Evolutionary conservation across 176 grass and related monocot species (phyloP), one percentile per base, ranked within the genome.

Genomic region (Guadua angustifolia): DNA sequence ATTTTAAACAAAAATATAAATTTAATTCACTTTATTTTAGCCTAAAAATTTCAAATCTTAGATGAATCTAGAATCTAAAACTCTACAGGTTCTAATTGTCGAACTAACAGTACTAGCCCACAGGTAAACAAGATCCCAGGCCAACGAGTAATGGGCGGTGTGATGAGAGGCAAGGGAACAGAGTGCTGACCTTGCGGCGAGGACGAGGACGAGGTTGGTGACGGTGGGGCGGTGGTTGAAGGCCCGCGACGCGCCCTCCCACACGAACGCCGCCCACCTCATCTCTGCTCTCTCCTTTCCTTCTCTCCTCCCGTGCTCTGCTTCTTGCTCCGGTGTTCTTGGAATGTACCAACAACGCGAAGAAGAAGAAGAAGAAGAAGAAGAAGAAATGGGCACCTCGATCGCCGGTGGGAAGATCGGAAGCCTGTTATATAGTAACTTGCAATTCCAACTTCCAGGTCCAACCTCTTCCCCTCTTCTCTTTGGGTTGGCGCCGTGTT

Each of bases 121-220:
- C 53, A 19, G 53, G 53, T 56, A 21, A 21, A 56, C 53, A 56
- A 56, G 53, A 66, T 16, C 26, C 16, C 24, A 58, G 67, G 53
- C 7, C 19, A 57, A 57, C 53, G 25, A 14, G 51, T 5, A 52
- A 24, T 33, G 11, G 49, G 17, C 0, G 40, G 71, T 4, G 55
- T 1, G 42, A 8, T 21, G 9, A 57, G 19, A 57, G n/a, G 53
- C 53, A n/a, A n/a, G 36, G 47, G n/a, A 1, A 16, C 11, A 26
- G 76, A 49, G 64, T 13, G 3, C 42, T 44, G 17, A 97, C 95
- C 95, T 93, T 10, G 80, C 95, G 49, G 88, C 95, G 79, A 93
- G 71, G 88, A 98, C 47, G 88, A 98, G 78, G 82, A 98, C 75
- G 84, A 93, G 81, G 75, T 93, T 94, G 82, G 90, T 84, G 86